Evolutionary conservation across 805 yeast genomes (phyloP), one percentile per base, ranked within the genome.

Genomic region (Monosporozyma aerobia): DNA sequence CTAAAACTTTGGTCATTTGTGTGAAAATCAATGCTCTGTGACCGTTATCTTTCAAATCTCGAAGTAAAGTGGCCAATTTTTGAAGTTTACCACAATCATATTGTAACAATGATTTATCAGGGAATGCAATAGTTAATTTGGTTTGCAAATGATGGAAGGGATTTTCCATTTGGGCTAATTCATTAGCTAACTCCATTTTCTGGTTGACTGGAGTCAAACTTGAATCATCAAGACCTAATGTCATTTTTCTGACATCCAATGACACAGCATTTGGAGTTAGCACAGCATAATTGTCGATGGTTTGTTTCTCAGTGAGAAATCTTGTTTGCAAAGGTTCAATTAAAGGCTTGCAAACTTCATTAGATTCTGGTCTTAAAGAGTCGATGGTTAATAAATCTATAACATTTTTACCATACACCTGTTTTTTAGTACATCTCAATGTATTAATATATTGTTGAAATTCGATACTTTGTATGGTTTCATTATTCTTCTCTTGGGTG

Each of bases 21-120:
- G 99, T 94, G 72, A 94, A 94, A 53, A 94, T 92, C 56, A 94
- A 76, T 0, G 95, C 97, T 56, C 99, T 77, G 65, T 94, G 99
- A 0, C 98, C 98, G 46, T 82, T 82, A 37, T 85, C 83, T 50
- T 86, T 85, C 56, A 95, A 73, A 27, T 88, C 85, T 53, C 85
- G 87, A 51, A 94, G 69, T 47, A 94, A 71, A 3, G 73, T 68
- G 0, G 97, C 92, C 49, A 94, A 70, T 60, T 83, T 85, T 65
- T 94, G 99, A 39, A 94, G 74, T 68, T 94, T 94, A 54, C 99
- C 99, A 74, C 99, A 94, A 68, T 94, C 99, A 66, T 86, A 94
- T 65, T 94, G 95, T 52, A 94, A 69, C 54, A 94, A 72, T 13
- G 94, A 83, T 66, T 90, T 94, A 65, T 94, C 99, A 0, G 99